Conservation (phyloP, 176 grass and related monocot species). For the Aegilops umbellulata region DNA sequence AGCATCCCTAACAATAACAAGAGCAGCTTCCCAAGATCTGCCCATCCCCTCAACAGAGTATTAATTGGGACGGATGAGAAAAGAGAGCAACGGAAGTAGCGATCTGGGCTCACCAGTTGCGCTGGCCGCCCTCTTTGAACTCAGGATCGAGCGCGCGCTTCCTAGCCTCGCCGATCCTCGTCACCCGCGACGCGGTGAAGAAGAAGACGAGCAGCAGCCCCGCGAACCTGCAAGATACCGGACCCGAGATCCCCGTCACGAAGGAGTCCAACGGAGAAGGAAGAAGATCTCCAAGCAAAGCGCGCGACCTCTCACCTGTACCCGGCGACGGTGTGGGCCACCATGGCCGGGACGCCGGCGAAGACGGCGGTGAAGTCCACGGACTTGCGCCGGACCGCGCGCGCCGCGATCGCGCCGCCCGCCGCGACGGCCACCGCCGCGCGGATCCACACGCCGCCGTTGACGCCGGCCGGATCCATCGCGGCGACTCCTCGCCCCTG, state of each 20-base stretch:
- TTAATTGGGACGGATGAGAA: not conserved
- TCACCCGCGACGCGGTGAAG: conserved; percentile 86
- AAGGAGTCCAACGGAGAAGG: not conserved
- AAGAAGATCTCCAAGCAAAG: not conserved
- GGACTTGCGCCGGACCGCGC: conserved; percentile 77
- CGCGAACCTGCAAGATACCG: conserved; percentile 54
- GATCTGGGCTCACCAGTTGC: conserved; percentile 66
- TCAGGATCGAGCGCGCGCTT: conserved; percentile 76
- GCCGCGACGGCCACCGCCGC: conserved; percentile 38
- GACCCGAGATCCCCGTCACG: conserved; percentile 29
- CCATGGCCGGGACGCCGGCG: conserved; percentile 76
- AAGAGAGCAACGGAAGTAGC: not conserved
- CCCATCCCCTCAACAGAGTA: no score
- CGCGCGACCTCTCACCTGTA: conserved; percentile 49
- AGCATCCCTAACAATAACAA: not conserved
- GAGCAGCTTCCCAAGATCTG: not conserved
- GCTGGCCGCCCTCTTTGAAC: conserved; percentile 88
- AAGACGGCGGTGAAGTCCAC: conserved; percentile 70
- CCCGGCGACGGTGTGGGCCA: conserved; percentile 78
- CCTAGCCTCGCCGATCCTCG: conserved; percentile 76
- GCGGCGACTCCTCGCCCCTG: not conserved
- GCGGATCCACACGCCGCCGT: conserved; percentile 45
- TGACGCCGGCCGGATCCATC: conserved; percentile 24
- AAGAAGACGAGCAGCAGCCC: conserved; percentile 88
- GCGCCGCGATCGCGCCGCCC: conserved; percentile 57